Base-by-base conservation (phyloP, 1,284 basidiomycete genomes). In the Coriolopsis trogii region DNA sequence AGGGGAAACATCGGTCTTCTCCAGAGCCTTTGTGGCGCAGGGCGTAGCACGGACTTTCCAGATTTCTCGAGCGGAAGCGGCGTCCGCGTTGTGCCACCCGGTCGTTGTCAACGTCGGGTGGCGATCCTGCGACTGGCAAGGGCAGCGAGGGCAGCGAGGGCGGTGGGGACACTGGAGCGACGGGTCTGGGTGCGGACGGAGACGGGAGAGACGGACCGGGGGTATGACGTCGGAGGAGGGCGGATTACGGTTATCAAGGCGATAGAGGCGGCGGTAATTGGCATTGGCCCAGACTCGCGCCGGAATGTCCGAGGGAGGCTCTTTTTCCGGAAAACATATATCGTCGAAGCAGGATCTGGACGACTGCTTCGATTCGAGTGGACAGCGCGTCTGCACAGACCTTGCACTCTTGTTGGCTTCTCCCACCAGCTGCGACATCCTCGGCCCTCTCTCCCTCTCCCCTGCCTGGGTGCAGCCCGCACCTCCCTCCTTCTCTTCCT, bases 1-100 rank as follows among this genome's bases (percentile, higher is more conserved):
- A 50, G 56, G 56, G 45, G 56, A 58, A 58, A 38, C 30, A 20
- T 59, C 57, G 57, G 57, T 16, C 31, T 50, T 53, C 46, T 47
- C 10, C 51, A 42, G 29, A 5, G 30, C 41, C 57, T 53, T 58
- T 58, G 56, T 58, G 57, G 57, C 53, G 53, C 39, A 34, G 24
- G 25, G n/a, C 29, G 20, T 30, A 25, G 39, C 9, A 26, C 13
- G 28, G 26, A 34, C 16, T 40, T n/a, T n/a, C n/a, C n/a, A n/a
- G n/a, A n/a, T n/a, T n/a, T n/a, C n/a, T 41, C 25, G 37, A 23
- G 23, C 18, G 16, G 25, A 24, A 31, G 38, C 26, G 28, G 20
- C 40, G 28, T 26, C 25, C 18, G 41, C 3, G 37, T 9, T 23
- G 30, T 38, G 10, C 52, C 41, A 40, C 38, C 18, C 47, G 47